phyloP scores from a whole-genome alignment of 495 filamentous ascomycete species.

The Neurospora tetraspora region DNA sequence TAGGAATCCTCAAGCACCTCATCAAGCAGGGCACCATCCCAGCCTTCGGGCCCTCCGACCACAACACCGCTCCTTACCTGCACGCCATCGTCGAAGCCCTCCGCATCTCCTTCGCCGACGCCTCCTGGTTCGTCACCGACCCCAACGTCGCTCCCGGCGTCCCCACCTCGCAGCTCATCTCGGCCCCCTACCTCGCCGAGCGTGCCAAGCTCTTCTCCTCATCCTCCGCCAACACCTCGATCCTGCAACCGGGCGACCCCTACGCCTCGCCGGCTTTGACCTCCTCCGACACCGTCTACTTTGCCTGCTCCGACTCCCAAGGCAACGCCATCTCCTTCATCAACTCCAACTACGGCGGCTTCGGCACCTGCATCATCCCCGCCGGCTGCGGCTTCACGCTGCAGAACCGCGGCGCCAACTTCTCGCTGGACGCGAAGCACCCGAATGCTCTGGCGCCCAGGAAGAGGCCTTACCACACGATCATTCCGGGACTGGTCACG shows the following conservation, averaged over 20 bases:
- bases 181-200: slow-evolving; percentile 28
- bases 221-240: slow-evolving; percentile 8
- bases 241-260: slow-evolving; percentile 46
- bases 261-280: slow-evolving; percentile 43
- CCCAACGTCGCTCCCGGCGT: slow-evolving; percentile 52
- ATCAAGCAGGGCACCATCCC: slow-evolving; percentile 63
- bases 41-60: slow-evolving; percentile 54
- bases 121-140: slow-evolving; percentile 80
- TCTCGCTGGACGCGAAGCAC: slow-evolving; percentile 54
- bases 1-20: slow-evolving; percentile 81
- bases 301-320: slow-evolving; percentile 64
- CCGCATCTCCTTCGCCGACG: slow-evolving; percentile 89
- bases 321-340: slow-evolving; percentile 96
- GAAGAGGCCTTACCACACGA: slow-evolving; percentile 96
- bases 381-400: slow-evolving; percentile 78
- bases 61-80: slow-evolving; percentile 65
- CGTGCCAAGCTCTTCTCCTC: slow-evolving; percentile 32
- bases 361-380: slow-evolving; percentile 84
- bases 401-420: slow-evolving; percentile 88
- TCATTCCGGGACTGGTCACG: slow-evolving; percentile 88
- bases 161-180: slow-evolving; percentile 55
- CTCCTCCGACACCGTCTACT: slow-evolving; percentile 89
- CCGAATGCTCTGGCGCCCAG: slow-evolving; percentile 69
- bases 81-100: slow-evolving; percentile 85
- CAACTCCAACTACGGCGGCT: slow-evolving; percentile 87